A percentile compares a stretch with the other conserved stretches of the same genome.
These are phyloP conservation scores for Brasenia schreberi DNA, from an alignment of 164 flowering plant genomes.

Conservation along the genomic window DNA sequence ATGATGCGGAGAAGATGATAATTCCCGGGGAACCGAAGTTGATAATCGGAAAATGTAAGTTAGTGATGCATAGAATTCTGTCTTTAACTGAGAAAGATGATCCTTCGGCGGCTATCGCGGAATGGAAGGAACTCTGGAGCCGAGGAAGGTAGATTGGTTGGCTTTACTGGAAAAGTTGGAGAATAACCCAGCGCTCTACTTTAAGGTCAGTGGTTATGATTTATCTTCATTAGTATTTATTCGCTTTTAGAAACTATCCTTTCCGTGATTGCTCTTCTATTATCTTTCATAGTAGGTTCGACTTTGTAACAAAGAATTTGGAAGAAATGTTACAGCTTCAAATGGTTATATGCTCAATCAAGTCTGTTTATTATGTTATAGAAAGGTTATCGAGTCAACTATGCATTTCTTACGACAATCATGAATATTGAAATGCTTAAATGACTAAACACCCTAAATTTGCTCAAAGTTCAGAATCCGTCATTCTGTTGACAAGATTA, in stretches of 20 bases:
- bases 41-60: conserved; percentile 63
- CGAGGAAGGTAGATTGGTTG: conserved; percentile 75
- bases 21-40: conserved; percentile 66
- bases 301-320: too few relatives aligned
- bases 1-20: conserved; percentile 34
- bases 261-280: neutral
- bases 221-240: neutral
- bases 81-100: conserved; percentile 48
- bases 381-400: too few relatives aligned
- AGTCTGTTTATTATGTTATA: too few relatives aligned
- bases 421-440: too few relatives aligned
- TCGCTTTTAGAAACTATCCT: neutral
- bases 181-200: conserved; percentile 20
- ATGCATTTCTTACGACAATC: too few relatives aligned
- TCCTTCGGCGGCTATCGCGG: conserved; percentile 39
- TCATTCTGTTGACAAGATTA: too few relatives aligned
- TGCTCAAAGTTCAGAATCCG: too few relatives aligned
- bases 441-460: too few relatives aligned
- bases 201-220: conserved; percentile 36
- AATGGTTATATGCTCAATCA: too few relatives aligned
- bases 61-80: conserved; percentile 52
- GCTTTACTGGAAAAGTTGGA: conserved; percentile 48
- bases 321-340: too few relatives aligned
- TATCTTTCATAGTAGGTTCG: neutral
- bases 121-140: conserved; percentile 73